Conservation (phyloP, 495 filamentous ascomycete species). For the Letharia columbiana region DNA sequence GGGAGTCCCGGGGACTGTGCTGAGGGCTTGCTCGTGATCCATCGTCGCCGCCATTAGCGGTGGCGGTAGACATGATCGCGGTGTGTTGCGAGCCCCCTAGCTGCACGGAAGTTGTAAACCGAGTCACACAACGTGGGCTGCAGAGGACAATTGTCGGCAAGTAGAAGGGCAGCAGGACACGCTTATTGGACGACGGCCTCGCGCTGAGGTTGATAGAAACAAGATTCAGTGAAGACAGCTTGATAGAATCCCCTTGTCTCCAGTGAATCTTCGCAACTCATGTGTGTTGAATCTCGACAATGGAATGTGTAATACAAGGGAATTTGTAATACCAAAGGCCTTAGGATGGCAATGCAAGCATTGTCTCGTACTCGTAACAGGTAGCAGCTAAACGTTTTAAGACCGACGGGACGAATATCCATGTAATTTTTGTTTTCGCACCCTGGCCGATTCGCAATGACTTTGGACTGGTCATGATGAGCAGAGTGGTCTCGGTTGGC, state of each 20-base stretch:
- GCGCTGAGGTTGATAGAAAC: neutral
- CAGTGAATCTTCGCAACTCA: neutral
- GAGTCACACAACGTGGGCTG: neutral
- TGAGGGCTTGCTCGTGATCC: slow-evolving; percentile 33
- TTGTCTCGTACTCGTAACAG: neutral
- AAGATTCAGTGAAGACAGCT: slow-evolving; percentile 5
- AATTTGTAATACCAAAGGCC: neutral
- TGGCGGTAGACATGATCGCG: slow-evolving; percentile 16
- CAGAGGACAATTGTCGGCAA: neutral
- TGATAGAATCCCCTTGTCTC: neutral
- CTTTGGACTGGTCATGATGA: neutral
- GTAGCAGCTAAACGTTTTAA: too few species aligned
- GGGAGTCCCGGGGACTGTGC: slow-evolving; percentile 44
- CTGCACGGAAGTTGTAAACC: neutral
- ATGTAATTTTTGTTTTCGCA: neutral
- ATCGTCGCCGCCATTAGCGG: slow-evolving; percentile 24
- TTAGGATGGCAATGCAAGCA: neutral
- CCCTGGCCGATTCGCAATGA: neutral
- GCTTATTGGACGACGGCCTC: neutral
- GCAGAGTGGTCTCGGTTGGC: neutral
- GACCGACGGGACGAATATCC: neutral
- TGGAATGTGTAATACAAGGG: neutral
- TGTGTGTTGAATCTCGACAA: neutral
- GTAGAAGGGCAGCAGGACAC: neutral
- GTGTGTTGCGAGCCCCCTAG: neutral